These are phyloP conservation scores for barrel medic (Medicago truncatula) DNA, from an alignment of 306 rosid genomes.

Conservation along the genomic window DNA sequence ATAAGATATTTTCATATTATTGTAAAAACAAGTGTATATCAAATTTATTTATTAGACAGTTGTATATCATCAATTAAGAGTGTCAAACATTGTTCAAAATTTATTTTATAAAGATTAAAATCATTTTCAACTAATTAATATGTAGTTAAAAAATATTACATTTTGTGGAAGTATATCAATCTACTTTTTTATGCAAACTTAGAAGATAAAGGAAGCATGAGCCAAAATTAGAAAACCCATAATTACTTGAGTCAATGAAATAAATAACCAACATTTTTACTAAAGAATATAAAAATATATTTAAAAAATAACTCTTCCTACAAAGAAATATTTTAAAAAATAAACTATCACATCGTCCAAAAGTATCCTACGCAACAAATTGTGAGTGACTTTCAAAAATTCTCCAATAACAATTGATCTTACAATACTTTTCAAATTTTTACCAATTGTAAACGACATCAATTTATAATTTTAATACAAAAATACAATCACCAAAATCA, in stretches of 20 bases:
- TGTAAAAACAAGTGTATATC: neutral
- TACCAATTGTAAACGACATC: neutral
- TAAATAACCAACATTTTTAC: neutral
- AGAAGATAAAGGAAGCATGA: neutral
- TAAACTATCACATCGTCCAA: slow-evolving; percentile 31
- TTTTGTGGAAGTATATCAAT: neutral
- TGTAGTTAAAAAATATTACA: neutral
- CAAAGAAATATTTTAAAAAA: neutral
- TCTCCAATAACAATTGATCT: neutral
- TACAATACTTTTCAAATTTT: neutral
- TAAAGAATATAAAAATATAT: neutral
- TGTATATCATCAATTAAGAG: neutral
- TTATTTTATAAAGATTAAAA: neutral
- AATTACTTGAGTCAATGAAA: neutral
- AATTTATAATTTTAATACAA: neutral
- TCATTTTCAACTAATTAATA: neutral
- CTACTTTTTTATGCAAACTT: neutral
- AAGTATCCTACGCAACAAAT: neutral
- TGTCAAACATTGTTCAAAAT: neutral
- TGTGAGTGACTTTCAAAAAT: neutral
- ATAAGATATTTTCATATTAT: neutral
- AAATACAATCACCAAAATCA: neutral
- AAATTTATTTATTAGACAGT: neutral
- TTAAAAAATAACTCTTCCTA: neutral
- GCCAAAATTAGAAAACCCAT: neutral